These are phyloP conservation scores for Solanum hybrid DNA, from an alignment of 305 asterid genomes.

Conservation along the genomic window DNA sequence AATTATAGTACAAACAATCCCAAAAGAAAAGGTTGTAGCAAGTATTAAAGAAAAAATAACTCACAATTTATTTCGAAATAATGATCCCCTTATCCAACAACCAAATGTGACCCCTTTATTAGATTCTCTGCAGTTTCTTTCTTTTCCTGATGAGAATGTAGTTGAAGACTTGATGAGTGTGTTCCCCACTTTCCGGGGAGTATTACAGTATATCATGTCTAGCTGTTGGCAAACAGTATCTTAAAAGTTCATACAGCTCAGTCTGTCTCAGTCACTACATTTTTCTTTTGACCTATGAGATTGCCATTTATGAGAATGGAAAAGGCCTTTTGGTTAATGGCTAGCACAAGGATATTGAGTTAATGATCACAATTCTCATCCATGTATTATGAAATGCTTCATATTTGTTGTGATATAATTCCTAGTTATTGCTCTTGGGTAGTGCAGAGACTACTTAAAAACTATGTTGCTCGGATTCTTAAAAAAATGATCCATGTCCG, in stretches of 20 bases:
- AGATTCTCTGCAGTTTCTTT: background rate
- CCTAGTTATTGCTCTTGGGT: background rate
- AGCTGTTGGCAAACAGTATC: background rate
- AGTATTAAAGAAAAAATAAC: background rate
- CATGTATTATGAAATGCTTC: background rate
- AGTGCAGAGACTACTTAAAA: background rate
- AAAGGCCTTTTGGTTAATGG: background rate
- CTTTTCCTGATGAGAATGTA: background rate
- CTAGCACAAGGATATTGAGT: background rate
- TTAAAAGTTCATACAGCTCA: background rate
- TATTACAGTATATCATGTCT: background rate
- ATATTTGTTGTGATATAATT: background rate
- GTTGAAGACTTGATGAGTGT: background rate
- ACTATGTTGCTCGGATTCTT: background rate
- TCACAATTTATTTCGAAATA: background rate
- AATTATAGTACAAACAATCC: background rate
- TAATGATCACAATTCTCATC: background rate
- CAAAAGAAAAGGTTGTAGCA: background rate
- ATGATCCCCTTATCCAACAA: background rate
- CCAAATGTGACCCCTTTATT: background rate
- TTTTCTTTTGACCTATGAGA: background rate
- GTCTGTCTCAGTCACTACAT: background rate
- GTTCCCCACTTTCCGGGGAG: background rate
- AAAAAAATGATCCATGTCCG: background rate
- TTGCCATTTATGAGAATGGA: background rate